phyloP scores from a whole-genome alignment of 176 grass and related monocot genomes.

The Chrysopogon serrulatus region DNA sequence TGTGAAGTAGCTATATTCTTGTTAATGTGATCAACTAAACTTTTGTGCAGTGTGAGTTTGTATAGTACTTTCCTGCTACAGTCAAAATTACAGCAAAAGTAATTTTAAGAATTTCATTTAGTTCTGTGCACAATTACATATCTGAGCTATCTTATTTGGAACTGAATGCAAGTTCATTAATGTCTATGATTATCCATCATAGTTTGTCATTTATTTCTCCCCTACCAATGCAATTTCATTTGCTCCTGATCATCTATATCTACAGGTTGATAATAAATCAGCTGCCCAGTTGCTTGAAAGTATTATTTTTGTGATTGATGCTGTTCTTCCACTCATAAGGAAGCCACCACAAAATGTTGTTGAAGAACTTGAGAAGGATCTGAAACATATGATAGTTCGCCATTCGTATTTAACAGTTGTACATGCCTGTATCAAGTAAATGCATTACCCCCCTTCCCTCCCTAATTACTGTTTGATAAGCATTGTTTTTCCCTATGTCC shows the following conservation, averaged over 20 bases:
- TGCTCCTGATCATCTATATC: slow-evolving; percentile 27
- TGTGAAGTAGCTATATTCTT: slow-evolving; percentile 3
- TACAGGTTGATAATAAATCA: slow-evolving; percentile 84
- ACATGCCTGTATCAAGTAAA: slow-evolving; percentile 98
- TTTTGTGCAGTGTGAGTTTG: neutral
- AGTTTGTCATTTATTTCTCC: neutral
- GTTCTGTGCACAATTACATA: neutral
- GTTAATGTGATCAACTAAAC: slow-evolving; percentile 3
- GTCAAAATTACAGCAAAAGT: neutral
- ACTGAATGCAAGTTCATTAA: slow-evolving; percentile 14
- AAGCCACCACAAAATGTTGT: slow-evolving; percentile 88
- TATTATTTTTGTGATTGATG: slow-evolving; percentile 96
- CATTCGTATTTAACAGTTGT: slow-evolving; percentile 97
- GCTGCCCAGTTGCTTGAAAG: slow-evolving; percentile 89
- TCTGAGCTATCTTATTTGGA: neutral
- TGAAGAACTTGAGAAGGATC: slow-evolving; percentile 91
- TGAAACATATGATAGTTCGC: slow-evolving; percentile 97
- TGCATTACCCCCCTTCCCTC: neutral
- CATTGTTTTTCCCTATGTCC: neutral
- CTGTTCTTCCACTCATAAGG: slow-evolving; percentile 86
- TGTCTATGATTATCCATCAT: neutral
- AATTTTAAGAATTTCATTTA: neutral
- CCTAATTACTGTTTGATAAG: slow-evolving; percentile 21
- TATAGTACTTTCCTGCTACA: slow-evolving; percentile 2
- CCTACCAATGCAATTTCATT: slow-evolving; percentile 15